Evolutionary conservation across 805 yeast species (phyloP), one percentile per base, ranked within the genome.

Genomic region (Tetrapisispora taiwanensis): DNA sequence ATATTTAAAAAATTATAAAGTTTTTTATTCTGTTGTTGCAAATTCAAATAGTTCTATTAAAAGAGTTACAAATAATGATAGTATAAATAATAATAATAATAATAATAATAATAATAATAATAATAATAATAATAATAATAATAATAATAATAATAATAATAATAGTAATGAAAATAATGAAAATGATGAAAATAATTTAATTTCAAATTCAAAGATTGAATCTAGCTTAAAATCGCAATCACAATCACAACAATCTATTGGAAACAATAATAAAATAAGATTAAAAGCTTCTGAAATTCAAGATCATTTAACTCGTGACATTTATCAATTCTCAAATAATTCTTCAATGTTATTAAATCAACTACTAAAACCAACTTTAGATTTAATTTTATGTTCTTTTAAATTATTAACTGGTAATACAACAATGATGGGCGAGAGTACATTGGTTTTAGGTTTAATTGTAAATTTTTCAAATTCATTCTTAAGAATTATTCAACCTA

Each of bases 401-500:
- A 86, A 84, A 61, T 71, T 88, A 47, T 69, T 84, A 18, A 73
- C 69, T 41, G 54, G 72, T 66, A 67, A 65, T 17, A 65, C 67
- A 39, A 58, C 62, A 20, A 68, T 69, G 39, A 67, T 70, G 56
- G 72, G 89, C 4, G 94, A 84, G 62, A 89, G 89, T 6, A 82
- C 87, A 0, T 59, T 89, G 39, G 74, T 84, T 2, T 70, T 89
- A 27, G 95, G 95, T 1, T 56, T 85, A 39, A 69, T 89, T 43
- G 87, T 94, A 3, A 92, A 86, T 58, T 63, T 81, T 30, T 85
- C 95, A 30, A 86, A 95, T 3, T 71, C 79, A 24, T 67, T 83
- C 33, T 67, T 89, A 52, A 74, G 81, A 52, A 68, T 84, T 42
- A 76, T 88, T 52, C 85, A 95, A 3, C 97, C 97, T 17, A 92